Conservation (phyloP, 352 stramenopile genomes). For the Blastocystis sp. region DNA sequence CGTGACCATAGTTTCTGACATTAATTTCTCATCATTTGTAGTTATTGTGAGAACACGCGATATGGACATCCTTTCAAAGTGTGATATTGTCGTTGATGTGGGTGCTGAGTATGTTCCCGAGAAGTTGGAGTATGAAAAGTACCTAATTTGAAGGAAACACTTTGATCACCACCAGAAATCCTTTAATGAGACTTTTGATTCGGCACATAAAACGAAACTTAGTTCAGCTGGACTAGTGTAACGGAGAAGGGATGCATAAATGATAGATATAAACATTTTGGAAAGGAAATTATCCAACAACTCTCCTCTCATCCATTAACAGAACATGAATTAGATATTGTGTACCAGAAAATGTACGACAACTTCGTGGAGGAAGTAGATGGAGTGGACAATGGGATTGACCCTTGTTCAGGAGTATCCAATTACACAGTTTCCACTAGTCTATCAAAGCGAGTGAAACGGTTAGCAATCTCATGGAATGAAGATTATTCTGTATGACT, state of each 20-base stretch:
- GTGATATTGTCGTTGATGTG: conserved; percentile 62
- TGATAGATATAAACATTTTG: conserved; percentile 46
- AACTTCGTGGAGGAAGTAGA: conserved; percentile 59
- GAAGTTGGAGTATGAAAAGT: neutral
- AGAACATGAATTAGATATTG: neutral
- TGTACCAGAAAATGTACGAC: conserved; percentile 22
- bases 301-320: neutral
- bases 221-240: conserved; percentile 49
- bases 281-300: neutral
- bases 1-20: neutral
- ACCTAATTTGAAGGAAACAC: neutral
- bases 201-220: conserved; percentile 50
- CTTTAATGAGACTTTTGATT: conserved; percentile 17
- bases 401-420: neutral
- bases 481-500: neutral
- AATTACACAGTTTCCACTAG: conserved; percentile 50
- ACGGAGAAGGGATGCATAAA: neutral
- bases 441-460: conserved; percentile 3
- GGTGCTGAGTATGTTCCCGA: conserved; percentile 47
- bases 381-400: conserved; percentile 54
- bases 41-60: conserved; percentile 49
- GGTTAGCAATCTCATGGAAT: neutral
- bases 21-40: neutral
- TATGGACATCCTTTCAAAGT: conserved; percentile 17
- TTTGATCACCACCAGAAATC: conserved; percentile 53